phyloP scores from a whole-genome alignment of 192 early-diverging fungal genomes.

The Dispira simplex region DNA sequence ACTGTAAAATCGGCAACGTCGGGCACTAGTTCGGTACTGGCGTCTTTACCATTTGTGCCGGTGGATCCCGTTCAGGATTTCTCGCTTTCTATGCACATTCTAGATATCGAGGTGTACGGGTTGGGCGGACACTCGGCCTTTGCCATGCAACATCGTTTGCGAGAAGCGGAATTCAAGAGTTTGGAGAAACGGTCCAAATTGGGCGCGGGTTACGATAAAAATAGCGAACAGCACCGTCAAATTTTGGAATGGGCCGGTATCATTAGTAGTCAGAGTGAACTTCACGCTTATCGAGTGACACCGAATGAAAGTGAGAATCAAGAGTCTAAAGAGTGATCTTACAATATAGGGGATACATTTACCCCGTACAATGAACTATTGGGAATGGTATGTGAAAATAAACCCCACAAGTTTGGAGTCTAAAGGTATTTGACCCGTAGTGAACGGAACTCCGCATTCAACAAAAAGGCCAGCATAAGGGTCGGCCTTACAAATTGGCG shows the following conservation, averaged over 20 bases:
- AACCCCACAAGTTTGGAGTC: too few species aligned
- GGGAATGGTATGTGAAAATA: too few species aligned
- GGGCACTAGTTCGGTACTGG: not conserved
- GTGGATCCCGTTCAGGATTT: not conserved
- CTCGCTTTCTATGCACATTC: not conserved
- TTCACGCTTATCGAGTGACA: too few species aligned
- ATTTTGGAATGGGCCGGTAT: slow-evolving; percentile 9
- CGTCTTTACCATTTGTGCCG: not conserved
- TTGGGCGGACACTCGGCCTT: not conserved
- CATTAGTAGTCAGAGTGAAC: not conserved
- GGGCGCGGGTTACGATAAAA: not conserved
- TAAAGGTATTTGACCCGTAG: too few species aligned
- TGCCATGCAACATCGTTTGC: not conserved
- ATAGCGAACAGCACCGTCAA: not conserved
- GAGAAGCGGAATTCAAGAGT: not conserved
- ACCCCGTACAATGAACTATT: too few species aligned
- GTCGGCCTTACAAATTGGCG: too few species aligned
- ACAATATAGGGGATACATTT: too few species aligned
- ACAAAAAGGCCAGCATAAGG: too few species aligned
- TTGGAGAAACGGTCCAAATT: not conserved
- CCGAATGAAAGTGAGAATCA: too few species aligned
- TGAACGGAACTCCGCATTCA: too few species aligned
- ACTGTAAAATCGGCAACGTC: too few species aligned
- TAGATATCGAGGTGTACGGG: slow-evolving; percentile 5
- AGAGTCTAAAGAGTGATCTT: too few species aligned